Percentiles rank a stretch among this genome's conserved stretches.
Evolutionary conservation across 2,329 filamentous ascomycete genomes (phyloP).

Genomic region (Drechslerella stenobrocha): DNA sequence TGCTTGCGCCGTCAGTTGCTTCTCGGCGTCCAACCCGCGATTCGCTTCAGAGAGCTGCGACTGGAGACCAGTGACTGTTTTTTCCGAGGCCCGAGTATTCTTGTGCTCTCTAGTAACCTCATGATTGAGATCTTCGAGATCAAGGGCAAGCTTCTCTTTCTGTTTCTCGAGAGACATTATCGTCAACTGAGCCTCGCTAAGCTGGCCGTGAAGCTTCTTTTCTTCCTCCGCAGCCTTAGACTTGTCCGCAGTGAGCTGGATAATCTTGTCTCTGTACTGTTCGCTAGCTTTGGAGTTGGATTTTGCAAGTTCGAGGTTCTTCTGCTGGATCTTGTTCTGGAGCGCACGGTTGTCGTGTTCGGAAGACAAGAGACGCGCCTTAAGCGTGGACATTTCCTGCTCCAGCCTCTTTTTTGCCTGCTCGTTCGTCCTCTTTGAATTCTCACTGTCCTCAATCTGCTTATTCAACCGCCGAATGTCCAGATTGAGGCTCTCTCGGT

Average conservation of each 20-base stretch:
- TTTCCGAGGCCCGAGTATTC: slow-evolving; percentile 84
- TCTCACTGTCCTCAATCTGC: slow-evolving; percentile 82
- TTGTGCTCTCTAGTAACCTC: slow-evolving; percentile 89
- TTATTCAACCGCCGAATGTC: slow-evolving; percentile 85
- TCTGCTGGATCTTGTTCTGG: slow-evolving; percentile 97
- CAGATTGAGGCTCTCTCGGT: slow-evolving; percentile 73
- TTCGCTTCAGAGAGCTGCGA: slow-evolving; percentile 87
- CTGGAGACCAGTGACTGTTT: slow-evolving; percentile 75
- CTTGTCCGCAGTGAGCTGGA: slow-evolving; percentile 80
- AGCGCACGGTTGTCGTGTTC: slow-evolving; percentile 94
- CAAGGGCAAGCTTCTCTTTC: slow-evolving; percentile 86
- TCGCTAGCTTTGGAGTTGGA: slow-evolving; percentile 85
- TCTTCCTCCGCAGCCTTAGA: slow-evolving; percentile 79
- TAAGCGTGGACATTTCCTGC: slow-evolving; percentile 85
- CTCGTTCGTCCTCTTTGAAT: slow-evolving; percentile 74
- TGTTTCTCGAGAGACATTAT: slow-evolving; percentile 88
- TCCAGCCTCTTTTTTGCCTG: slow-evolving; percentile 66
- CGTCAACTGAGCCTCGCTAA: slow-evolving; percentile 80
- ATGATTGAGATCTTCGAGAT: slow-evolving; percentile 87
- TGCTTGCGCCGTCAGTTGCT: slow-evolving; percentile 79
- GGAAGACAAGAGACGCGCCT: slow-evolving; percentile 83
- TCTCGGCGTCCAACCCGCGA: slow-evolving; percentile 84
- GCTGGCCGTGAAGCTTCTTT: slow-evolving; percentile 75
- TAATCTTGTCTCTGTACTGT: slow-evolving; percentile 74
- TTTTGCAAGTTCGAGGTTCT: slow-evolving; percentile 91